phyloP scores from a whole-genome alignment of 441 rosid species.

The Geranium incanum region DNA sequence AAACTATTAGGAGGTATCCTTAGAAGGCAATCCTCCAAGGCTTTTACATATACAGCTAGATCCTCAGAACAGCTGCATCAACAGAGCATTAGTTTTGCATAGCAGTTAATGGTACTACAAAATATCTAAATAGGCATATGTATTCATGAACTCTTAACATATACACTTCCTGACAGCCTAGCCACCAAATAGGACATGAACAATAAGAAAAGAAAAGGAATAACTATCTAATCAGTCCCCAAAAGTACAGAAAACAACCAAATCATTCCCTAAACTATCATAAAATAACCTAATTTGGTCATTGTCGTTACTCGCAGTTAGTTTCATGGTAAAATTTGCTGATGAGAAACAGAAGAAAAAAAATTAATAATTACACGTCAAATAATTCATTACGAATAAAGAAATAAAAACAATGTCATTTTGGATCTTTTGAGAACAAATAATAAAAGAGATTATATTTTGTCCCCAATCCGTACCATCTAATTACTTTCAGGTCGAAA shows the following conservation, averaged over 20 bases:
- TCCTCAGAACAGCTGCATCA: constrained; percentile 59
- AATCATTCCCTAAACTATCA: not conserved
- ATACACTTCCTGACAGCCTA: not conserved
- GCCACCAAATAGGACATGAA: not conserved
- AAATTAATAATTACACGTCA: not conserved
- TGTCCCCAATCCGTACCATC: not conserved
- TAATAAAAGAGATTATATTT: not conserved
- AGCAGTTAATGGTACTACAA: constrained; percentile 2
- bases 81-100: constrained; percentile 15
- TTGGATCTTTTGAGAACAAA: not conserved
- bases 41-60: constrained; percentile 61
- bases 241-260: not conserved
- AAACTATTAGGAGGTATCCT: constrained; percentile 77
- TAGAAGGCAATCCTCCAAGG: constrained; percentile 60
- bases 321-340: too few species aligned
- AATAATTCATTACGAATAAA: not conserved
- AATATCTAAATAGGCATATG: constrained; percentile 6
- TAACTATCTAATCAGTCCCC: not conserved
- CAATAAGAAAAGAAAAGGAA: not conserved
- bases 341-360: not conserved
- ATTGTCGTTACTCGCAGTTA: not conserved
- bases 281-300: not conserved
- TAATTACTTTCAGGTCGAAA: not conserved
- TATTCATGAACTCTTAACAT: not conserved
- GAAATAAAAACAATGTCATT: not conserved